Percentiles rank a stretch among this genome's conserved stretches.
Evolutionary conservation across 2,329 filamentous ascomycete genomes (phyloP).

Genomic region (Atkinsonella texensis): DNA sequence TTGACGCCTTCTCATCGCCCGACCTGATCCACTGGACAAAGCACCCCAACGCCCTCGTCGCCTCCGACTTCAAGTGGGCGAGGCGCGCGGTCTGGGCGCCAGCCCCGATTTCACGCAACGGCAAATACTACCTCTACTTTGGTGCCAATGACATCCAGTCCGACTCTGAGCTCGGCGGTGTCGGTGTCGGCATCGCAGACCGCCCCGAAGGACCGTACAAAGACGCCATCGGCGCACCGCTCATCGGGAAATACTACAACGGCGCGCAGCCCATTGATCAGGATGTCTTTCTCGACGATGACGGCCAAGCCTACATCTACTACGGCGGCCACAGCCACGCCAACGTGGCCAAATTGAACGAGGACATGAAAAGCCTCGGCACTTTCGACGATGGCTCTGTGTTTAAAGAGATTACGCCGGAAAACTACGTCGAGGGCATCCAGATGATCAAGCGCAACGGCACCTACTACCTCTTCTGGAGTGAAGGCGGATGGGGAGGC

Average conservation of each 20-base stretch:
- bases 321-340: constrained; percentile 25
- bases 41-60: constrained; percentile 28
- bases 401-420: constrained; percentile 33
- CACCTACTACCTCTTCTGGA: constrained; percentile 35
- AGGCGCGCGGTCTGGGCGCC: constrained; percentile 35
- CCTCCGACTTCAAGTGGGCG: constrained; percentile 26
- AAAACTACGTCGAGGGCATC: constrained; percentile 21
- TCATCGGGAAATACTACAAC: constrained; percentile 26
- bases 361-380: constrained; percentile 29
- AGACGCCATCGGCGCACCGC: constrained; percentile 21
- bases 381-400: constrained; percentile 26
- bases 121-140: constrained; percentile 38
- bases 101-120: constrained; percentile 29
- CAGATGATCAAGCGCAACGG: constrained; percentile 33
- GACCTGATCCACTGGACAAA: constrained; percentile 38
- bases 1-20: constrained; percentile 37
- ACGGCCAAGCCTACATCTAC: constrained; percentile 30
- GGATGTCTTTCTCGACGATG: constrained; percentile 28
- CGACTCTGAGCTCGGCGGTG: constrained; percentile 24
- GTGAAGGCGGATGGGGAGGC: constrained; percentile 35
- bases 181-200: constrained; percentile 23
- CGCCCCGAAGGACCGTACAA: constrained; percentile 22
- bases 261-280: constrained; percentile 34
- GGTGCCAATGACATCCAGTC: constrained; percentile 34
- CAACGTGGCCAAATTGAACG: constrained; percentile 30